Percentiles rank a stretch among this genome's conserved stretches.
phyloP scores from a whole-genome alignment of 352 stramenopile species.

The Phytophthora foliorum region DNA sequence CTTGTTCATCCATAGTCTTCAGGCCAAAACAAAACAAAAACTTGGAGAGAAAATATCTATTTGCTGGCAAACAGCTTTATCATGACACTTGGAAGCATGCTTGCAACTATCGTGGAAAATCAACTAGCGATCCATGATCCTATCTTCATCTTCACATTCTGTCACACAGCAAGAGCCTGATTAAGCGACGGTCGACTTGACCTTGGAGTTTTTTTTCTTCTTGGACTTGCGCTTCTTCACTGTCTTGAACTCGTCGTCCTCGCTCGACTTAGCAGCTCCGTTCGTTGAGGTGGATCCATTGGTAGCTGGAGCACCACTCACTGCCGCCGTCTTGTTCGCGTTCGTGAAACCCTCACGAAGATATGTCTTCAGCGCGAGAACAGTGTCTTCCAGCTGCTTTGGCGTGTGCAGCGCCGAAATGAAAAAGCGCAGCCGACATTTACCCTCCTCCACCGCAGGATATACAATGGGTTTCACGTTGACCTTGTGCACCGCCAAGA shows the following conservation, averaged over 20 bases:
- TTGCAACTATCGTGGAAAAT: slow-evolving; percentile 1
- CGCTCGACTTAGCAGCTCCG: slow-evolving; percentile 6
- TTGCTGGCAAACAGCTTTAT: neutral
- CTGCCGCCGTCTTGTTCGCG: neutral
- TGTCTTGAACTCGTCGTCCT: slow-evolving; percentile 28
- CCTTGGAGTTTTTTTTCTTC: slow-evolving; percentile 35
- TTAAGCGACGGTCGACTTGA: slow-evolving; percentile 13
- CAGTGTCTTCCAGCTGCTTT: slow-evolving; percentile 71
- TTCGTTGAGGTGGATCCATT: slow-evolving; percentile 7
- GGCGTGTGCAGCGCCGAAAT: slow-evolving; percentile 82
- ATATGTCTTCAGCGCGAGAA: slow-evolving; percentile 53
- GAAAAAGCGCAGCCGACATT: slow-evolving; percentile 89
- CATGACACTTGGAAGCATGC: neutral
- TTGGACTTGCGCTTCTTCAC: slow-evolving; percentile 40
- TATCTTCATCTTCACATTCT: too few species aligned
- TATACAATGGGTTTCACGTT: slow-evolving; percentile 91
- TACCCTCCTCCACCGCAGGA: slow-evolving; percentile 85
- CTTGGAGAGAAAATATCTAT: slow-evolving; percentile 6
- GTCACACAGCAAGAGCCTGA: neutral
- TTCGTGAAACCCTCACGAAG: slow-evolving; percentile 28
- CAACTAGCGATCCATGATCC: neutral
- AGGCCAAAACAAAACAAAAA: too few species aligned
- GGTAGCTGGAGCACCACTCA: slow-evolving; percentile 1
- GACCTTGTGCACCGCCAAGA: slow-evolving; percentile 59
- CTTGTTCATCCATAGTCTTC: too few species aligned